Base-by-base conservation (phyloP, 1,284 basidiomycete species). In the Golubevia sp. region DNA sequence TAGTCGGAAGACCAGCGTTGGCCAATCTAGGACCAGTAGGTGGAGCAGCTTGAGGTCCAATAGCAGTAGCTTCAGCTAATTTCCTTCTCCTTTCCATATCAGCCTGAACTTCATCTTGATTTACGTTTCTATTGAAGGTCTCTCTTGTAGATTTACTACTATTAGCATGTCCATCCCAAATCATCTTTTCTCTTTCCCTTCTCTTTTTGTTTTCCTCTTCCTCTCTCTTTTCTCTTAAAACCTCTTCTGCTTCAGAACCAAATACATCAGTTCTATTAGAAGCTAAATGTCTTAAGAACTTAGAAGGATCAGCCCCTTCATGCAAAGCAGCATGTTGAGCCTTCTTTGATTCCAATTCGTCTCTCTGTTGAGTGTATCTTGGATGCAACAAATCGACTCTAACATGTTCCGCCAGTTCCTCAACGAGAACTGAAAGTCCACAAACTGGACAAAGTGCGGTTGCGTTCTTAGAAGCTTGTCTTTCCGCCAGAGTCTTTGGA, bases 331-430 rank as follows among this genome's bases (percentile, higher is more conserved):
- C 70, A 51, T 83, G 80, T 58, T 81, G 76, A 11, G 79, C 77
- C 55, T 73, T 71, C 52, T 74, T 73, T 23, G 69, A 62, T 57
- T 83, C 80, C 13, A 83, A 63, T 51, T 78, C 70, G 34, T 66
- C 61, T 15, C 78, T 68, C 63, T 83, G 77, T 59, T 81, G 76
- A 61, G 79, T 73, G 59, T 71, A 81, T 79, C 91, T 90, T 49
- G 97, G 97, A 85, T 99, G 95, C 76, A 99, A 89, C 56, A 98
- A 86, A 84, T 99, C 97, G 84, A 99, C 97, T 79, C 97, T 92
- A 88, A 98, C 96, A 85, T 99, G 97, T 83, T 99, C 95, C 72
- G 94, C 90, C 66, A 99, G 88, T 84, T 99, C 95, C 85, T 94
- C 91, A 72, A 97, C 90, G 26, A 94, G 90, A 25, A 99, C 92